Percentiles rank a stretch among this genome's conserved stretches.
These are phyloP conservation scores for Senna tora DNA, from an alignment of 306 rosid species.

Conservation along the genomic window DNA sequence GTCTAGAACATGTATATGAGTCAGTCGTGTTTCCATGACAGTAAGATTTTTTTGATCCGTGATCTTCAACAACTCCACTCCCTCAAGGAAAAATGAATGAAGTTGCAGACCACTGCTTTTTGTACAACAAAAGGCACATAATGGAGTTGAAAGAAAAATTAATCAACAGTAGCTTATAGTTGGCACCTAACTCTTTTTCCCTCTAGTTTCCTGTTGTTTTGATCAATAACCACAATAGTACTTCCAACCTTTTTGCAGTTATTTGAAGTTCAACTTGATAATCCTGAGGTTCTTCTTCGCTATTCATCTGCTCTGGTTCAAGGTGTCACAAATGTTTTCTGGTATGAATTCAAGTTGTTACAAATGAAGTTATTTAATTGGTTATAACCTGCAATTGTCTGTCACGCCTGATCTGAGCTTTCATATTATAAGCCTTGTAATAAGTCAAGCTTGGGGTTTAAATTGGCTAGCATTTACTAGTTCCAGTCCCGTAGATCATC, in stretches of 20 bases:
- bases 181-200: constrained; percentile 25
- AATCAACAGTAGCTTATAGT: constrained; percentile 4
- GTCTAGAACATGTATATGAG: background rate
- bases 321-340: constrained; percentile 95
- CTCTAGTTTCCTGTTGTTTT: constrained; percentile 20
- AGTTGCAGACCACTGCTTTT: background rate
- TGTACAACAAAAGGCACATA: background rate
- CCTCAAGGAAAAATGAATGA: background rate
- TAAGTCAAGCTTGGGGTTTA: constrained; percentile 24
- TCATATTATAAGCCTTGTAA: background rate
- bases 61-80: background rate
- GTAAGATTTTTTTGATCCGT: background rate
- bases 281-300: constrained; percentile 90
- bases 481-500: background rate
- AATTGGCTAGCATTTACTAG: constrained; percentile 11
- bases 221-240: constrained; percentile 21
- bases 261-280: constrained; percentile 84
- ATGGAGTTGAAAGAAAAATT: background rate
- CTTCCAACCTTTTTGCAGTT: constrained; percentile 59
- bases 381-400: constrained; percentile 2
- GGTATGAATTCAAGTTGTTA: constrained; percentile 58
- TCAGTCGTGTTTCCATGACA: background rate
- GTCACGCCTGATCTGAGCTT: background rate
- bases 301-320: constrained; percentile 96
- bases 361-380: constrained; percentile 9